Conservation (phyloP, 2,329 filamentous ascomycete species). For the Endothia cerciana region DNA sequence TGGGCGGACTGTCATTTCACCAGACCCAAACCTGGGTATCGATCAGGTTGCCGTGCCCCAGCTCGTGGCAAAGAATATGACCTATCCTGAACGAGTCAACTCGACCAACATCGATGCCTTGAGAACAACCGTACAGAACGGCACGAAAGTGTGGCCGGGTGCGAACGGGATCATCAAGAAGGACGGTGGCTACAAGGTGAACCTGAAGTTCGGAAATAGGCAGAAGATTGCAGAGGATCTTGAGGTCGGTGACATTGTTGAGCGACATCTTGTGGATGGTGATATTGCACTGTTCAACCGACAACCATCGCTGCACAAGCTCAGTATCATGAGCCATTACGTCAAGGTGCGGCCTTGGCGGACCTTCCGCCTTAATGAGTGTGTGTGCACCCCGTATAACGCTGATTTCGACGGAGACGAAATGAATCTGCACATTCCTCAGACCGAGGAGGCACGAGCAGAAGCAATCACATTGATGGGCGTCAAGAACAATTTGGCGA, state of each 20-base stretch:
- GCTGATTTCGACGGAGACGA: constrained; percentile 99
- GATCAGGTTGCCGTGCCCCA: constrained; percentile 92
- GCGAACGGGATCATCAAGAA: constrained; percentile 81
- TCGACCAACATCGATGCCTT: constrained; percentile 85
- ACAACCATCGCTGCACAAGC: constrained; percentile 95
- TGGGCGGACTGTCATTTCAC: constrained; percentile 94
- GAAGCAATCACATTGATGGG: constrained; percentile 98
- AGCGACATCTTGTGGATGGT: constrained; percentile 91
- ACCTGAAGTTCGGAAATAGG: constrained; percentile 75
- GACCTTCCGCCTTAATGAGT: constrained; percentile 96
- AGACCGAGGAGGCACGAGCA: constrained; percentile 93
- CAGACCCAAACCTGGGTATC: constrained; percentile 90
- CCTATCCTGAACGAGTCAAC: constrained; percentile 88
- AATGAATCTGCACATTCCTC: constrained; percentile 98
- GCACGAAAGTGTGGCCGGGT: constrained; percentile 80
- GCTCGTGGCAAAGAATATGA: constrained; percentile 93
- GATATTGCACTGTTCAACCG: constrained; percentile 98
- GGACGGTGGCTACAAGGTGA: constrained; percentile 68
- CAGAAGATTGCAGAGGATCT: constrained; percentile 74
- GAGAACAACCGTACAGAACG: constrained; percentile 72
- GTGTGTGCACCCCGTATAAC: constrained; percentile 97
- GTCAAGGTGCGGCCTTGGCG: constrained; percentile 93
- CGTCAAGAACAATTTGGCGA: constrained; percentile 93
- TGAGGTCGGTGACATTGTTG: constrained; percentile 83
- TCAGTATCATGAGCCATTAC: constrained; percentile 96